Conservation (phyloP, 2,329 filamentous ascomycete species). For the Diplodia sapinea region DNA sequence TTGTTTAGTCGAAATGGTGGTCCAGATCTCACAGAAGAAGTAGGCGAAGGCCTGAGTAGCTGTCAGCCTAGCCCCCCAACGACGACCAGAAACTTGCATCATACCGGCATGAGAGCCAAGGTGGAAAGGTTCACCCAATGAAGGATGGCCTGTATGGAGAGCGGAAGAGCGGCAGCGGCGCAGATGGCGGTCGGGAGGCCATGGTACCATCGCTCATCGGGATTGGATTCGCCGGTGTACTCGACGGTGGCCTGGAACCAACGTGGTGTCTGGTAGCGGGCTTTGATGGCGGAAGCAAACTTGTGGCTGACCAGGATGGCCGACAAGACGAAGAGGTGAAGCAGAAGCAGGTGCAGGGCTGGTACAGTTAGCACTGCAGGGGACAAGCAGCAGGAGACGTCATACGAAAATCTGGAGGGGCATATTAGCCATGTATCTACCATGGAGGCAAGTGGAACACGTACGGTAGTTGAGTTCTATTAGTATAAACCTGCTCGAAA, state of each 20-base stretch:
- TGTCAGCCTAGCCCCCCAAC: constrained; percentile 32
- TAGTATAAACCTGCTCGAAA: constrained; percentile 24
- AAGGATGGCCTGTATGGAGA: constrained; percentile 40
- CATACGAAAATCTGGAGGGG: constrained; percentile 27
- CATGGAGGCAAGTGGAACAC: neutral
- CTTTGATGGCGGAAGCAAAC: constrained; percentile 5
- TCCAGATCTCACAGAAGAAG: constrained; percentile 34
- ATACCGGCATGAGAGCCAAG: constrained; percentile 41
- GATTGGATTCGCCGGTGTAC: constrained; percentile 1
- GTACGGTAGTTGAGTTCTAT: constrained; percentile 27
- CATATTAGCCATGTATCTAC: neutral
- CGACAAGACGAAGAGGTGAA: constrained; percentile 33
- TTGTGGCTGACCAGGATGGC: constrained; percentile 16
- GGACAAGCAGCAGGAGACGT: neutral
- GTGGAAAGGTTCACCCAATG: constrained; percentile 43
- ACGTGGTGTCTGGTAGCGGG: neutral
- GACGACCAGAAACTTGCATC: constrained; percentile 22
- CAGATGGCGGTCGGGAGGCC: constrained; percentile 23
- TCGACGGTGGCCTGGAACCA: constrained; percentile 13
- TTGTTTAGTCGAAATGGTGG: constrained; percentile 35
- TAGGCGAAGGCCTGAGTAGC: constrained; percentile 33
- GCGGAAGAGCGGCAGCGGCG: constrained; percentile 37
- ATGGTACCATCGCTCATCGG: constrained; percentile 12
- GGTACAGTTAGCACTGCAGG: neutral
- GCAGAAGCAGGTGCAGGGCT: constrained; percentile 37